Evolutionary conservation across 225 moss, liverwort and hornwort species (phyloP).

Genomic region (Physcomitrellopsis africana): DNA sequence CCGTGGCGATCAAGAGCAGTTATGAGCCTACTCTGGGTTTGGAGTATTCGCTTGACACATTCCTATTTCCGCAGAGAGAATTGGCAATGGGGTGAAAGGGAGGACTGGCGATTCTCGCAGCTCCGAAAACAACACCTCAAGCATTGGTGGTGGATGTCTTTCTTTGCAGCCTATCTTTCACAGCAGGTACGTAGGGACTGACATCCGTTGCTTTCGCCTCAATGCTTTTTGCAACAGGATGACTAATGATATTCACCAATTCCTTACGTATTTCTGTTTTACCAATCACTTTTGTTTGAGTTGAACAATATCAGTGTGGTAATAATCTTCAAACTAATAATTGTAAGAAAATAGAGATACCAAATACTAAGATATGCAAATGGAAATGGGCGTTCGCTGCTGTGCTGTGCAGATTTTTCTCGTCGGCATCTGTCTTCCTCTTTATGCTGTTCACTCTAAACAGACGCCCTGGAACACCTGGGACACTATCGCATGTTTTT

Average conservation of each 20-base stretch:
- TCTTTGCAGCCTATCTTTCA: slow-evolving; percentile 67
- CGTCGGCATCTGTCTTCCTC: slow-evolving; percentile 83
- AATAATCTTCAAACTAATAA: no score
- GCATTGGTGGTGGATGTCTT: slow-evolving; percentile 92
- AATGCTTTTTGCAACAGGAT: background rate
- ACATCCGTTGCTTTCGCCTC: background rate
- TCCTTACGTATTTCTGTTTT: background rate
- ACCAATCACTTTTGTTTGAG: background rate
- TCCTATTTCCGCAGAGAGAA: slow-evolving; percentile 87
- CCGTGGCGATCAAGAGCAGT: slow-evolving; percentile 62
- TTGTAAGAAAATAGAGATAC: background rate
- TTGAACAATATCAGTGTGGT: background rate
- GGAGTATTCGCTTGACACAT: slow-evolving; percentile 80
- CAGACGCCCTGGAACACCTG: slow-evolving; percentile 58
- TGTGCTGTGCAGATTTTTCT: slow-evolving; percentile 63
- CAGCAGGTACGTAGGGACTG: slow-evolving; percentile 55
- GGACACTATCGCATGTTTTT: slow-evolving; percentile 59
- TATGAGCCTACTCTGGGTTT: slow-evolving; percentile 68
- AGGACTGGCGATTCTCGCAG: slow-evolving; percentile 85
- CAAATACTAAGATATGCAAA: background rate
- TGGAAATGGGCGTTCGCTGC: background rate
- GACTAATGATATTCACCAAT: background rate
- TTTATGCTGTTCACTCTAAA: slow-evolving; percentile 63
- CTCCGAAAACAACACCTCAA: slow-evolving; percentile 47
- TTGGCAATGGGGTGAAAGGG: slow-evolving; percentile 87